These are phyloP conservation scores for Solanum hybrid DNA, from an alignment of 305 asterid genomes.

Conservation along the genomic window DNA sequence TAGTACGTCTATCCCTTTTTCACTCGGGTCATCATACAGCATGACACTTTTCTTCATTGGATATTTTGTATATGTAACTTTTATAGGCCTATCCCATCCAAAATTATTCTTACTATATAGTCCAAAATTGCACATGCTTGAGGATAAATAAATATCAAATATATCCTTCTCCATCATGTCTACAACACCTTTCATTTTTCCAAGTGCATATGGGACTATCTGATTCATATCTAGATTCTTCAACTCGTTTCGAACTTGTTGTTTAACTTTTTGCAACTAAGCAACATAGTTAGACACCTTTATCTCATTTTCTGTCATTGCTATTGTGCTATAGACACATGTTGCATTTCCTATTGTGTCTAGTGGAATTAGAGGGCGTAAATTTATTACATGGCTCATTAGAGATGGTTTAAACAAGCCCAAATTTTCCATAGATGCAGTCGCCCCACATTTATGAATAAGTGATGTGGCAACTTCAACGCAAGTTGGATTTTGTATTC, in stretches of 20 bases:
- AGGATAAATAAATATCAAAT: not conserved
- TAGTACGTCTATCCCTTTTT: not conserved
- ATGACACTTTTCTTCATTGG: not conserved
- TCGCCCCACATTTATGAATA: not conserved
- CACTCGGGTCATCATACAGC: not conserved
- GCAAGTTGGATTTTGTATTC: not conserved
- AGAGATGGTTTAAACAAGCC: not conserved
- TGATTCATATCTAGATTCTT: not conserved
- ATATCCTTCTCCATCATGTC: not conserved
- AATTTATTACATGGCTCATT: not conserved
- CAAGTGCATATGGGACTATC: not conserved
- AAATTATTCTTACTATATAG: not conserved
- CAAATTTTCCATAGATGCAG: not conserved
- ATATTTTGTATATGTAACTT: not conserved
- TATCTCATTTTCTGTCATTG: not conserved
- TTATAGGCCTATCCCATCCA: not conserved
- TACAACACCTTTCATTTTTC: not conserved
- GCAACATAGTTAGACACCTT: not conserved
- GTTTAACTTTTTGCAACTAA: not conserved
- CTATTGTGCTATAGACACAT: not conserved
- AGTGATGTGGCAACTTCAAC: slow-evolving; percentile 4
- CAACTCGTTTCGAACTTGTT: not conserved
- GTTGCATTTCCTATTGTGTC: not conserved
- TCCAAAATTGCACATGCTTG: not conserved
- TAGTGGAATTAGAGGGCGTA: not conserved